A percentile compares a stretch with the other conserved stretches of the same genome.
Evolutionary conservation across 768 basidiomycete genomes (phyloP).

Genomic region (Phallus indusiatus): DNA sequence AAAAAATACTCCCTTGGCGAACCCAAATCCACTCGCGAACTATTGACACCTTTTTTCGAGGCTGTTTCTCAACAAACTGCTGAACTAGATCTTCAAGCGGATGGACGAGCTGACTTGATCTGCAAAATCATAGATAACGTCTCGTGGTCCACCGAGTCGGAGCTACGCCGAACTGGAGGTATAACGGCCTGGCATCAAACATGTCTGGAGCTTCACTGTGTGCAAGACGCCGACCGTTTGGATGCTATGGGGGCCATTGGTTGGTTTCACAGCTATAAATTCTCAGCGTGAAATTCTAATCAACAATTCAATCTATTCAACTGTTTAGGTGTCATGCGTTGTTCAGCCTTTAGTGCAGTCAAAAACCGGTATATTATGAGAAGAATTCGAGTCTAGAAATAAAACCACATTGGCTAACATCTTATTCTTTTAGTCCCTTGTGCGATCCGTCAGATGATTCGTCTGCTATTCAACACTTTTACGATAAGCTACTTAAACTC

Average conservation of each 20-base stretch:
- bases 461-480: conserved; percentile 73
- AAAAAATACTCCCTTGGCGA: conserved; percentile 68
- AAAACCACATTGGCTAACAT: not conserved
- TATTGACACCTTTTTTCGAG: conserved; percentile 59
- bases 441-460: conserved; percentile 39
- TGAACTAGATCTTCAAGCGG: conserved; percentile 40
- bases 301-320: not conserved
- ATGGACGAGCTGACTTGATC: conserved; percentile 49
- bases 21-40: conserved; percentile 52
- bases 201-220: conserved; percentile 72
- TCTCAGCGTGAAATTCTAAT: not conserved
- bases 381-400: conserved; percentile 8
- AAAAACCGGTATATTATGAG: conserved; percentile 36
- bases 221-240: conserved; percentile 71
- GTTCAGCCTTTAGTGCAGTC: conserved; percentile 52
- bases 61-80: conserved; percentile 18
- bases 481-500: conserved; percentile 78
- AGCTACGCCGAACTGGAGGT: conserved; percentile 33
- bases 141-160: conserved; percentile 80
- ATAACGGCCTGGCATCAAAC: conserved; percentile 60
- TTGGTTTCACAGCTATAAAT: conserved; percentile 17
- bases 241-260: conserved; percentile 81
- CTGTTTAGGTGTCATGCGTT: conserved; percentile 49
- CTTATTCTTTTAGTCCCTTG: conserved; percentile 24
- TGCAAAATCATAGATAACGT: conserved; percentile 65